These are phyloP conservation scores for Hyaloperonospora arabidopsidis DNA, from an alignment of 352 stramenopile species.

Conservation along the genomic window DNA sequence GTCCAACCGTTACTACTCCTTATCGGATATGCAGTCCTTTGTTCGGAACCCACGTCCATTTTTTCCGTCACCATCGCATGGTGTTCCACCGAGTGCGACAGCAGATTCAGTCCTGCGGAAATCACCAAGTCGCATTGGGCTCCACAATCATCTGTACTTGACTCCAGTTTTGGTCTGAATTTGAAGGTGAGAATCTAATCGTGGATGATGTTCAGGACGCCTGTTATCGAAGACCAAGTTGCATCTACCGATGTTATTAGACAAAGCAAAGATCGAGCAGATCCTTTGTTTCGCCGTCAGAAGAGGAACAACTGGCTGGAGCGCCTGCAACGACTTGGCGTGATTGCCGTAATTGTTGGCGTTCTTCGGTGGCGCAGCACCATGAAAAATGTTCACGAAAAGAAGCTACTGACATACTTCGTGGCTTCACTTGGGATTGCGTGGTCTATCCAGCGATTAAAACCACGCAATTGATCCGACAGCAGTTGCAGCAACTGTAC, in stretches of 20 bases:
- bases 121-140: conserved; percentile 41
- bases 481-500: neutral
- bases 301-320: conserved; percentile 28
- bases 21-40: conserved; percentile 81
- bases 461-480: conserved; percentile 22
- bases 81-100: conserved; percentile 33
- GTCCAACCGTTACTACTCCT: conserved; percentile 76
- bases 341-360: conserved; percentile 28
- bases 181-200: neutral
- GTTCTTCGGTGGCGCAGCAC: conserved; percentile 47
- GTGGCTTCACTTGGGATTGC: conserved; percentile 50
- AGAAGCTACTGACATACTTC: conserved; percentile 53
- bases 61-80: conserved; percentile 42
- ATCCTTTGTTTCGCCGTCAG: conserved; percentile 14
- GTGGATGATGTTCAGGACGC: conserved; percentile 27
- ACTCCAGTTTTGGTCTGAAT: neutral
- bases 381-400: conserved; percentile 42
- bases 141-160: conserved; percentile 49
- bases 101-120: conserved; percentile 50
- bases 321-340: conserved; percentile 32
- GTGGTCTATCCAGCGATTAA: conserved; percentile 51
- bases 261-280: conserved; percentile 20
- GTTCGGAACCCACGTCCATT: conserved; percentile 46
- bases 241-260: conserved; percentile 19
- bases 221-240: conserved; percentile 60